phyloP scores from a whole-genome alignment of 352 stramenopile species.

The Pythium aquatile region DNA sequence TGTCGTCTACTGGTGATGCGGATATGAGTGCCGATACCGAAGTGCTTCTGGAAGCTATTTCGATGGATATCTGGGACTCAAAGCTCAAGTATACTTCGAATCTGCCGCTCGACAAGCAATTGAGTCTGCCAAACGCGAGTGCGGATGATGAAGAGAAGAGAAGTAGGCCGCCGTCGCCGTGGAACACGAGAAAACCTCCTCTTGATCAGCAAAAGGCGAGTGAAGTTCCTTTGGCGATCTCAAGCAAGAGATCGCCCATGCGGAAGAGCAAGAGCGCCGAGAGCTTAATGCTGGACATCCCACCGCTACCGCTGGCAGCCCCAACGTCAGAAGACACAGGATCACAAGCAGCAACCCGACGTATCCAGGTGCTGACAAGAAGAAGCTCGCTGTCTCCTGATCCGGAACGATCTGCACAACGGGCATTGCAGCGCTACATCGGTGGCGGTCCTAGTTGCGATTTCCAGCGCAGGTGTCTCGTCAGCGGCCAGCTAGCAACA shows the following conservation, averaged over 20 bases:
- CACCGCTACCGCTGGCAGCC: neutral
- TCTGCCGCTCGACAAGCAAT: conserved; percentile 59
- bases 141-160: conserved; percentile 26
- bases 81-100: conserved; percentile 85
- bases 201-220: neutral
- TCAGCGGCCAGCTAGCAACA: conserved; percentile 57
- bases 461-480: conserved; percentile 68
- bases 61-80: conserved; percentile 83
- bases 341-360: conserved; percentile 22
- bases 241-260: conserved; percentile 15
- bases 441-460: conserved; percentile 71
- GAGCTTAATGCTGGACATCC: conserved; percentile 19
- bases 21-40: conserved; percentile 69
- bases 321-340: neutral
- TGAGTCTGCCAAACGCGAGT: conserved; percentile 45
- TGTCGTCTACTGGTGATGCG: conserved; percentile 63
- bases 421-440: conserved; percentile 68
- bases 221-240: neutral
- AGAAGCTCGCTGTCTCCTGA: conserved; percentile 54
- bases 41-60: conserved; percentile 83
- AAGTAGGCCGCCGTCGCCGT: conserved; percentile 5
- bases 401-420: conserved; percentile 45
- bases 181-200: conserved; percentile 5
- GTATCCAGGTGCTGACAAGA: conserved; percentile 12
- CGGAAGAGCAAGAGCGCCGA: conserved; percentile 28